phyloP scores from a whole-genome alignment of 2,329 filamentous ascomycete genomes.

The Pseudocercospora crystallina region DNA sequence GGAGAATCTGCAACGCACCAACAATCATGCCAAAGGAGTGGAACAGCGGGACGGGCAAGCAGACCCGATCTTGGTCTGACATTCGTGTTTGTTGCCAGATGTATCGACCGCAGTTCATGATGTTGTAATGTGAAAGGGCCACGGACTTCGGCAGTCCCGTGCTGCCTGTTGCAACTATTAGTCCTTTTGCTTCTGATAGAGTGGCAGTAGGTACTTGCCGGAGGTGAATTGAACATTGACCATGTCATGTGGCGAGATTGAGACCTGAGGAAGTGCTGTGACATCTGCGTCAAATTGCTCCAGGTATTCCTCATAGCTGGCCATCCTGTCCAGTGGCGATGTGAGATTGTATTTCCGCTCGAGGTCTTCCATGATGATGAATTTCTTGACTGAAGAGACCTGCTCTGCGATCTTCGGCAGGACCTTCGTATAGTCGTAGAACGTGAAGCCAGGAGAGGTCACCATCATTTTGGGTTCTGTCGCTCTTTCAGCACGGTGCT shows the following conservation, averaged over 20 bases:
- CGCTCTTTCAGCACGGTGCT: constrained; percentile 1
- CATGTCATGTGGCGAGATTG: constrained; percentile 32
- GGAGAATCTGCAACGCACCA: constrained; percentile 60
- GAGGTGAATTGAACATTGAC: constrained; percentile 58
- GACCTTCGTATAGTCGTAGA: constrained; percentile 59
- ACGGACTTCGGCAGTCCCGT: constrained; percentile 73
- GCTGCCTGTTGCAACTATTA: constrained; percentile 31
- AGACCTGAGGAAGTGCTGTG: constrained; percentile 21
- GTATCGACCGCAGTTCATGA: constrained; percentile 31
- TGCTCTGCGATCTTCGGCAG: constrained; percentile 49
- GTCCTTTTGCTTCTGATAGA: neutral
- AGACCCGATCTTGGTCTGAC: constrained; percentile 63
- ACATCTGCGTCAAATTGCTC: constrained; percentile 19
- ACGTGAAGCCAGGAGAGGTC: constrained; percentile 64
- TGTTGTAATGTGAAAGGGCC: constrained; percentile 53
- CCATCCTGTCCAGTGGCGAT: constrained; percentile 19
- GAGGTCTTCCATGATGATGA: constrained; percentile 53
- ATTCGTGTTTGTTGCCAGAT: constrained; percentile 31
- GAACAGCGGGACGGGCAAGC: constrained; percentile 80
- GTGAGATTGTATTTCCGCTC: constrained; percentile 25
- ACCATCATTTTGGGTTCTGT: constrained; percentile 67
- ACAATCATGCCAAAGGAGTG: constrained; percentile 79
- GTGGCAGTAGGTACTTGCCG: no score
- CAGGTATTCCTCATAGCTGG: constrained; percentile 28
- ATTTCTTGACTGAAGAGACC: constrained; percentile 44